Conservation (phyloP, 2,329 filamentous ascomycete species). For the Sclerotinia nivalis region DNA sequence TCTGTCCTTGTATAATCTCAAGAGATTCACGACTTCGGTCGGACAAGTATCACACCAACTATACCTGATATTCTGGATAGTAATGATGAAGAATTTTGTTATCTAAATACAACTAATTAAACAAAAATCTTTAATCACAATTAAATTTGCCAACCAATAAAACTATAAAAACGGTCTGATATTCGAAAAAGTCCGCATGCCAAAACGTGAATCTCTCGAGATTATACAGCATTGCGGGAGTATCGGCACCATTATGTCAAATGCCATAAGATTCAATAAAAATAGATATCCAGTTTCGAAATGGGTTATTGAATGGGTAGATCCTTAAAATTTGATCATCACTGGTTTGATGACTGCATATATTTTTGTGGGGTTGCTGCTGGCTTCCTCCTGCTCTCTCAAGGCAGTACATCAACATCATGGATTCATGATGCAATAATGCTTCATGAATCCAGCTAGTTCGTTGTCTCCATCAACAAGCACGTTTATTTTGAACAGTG, state of each 20-base stretch:
- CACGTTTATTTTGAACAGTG: neutral
- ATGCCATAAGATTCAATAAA: neutral
- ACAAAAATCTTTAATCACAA: too few relatives aligned
- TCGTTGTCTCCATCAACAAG: neutral
- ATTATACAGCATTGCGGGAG: neutral
- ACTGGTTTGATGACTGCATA: neutral
- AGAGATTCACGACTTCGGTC: too few relatives aligned
- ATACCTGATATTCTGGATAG: too few relatives aligned
- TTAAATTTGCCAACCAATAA: too few relatives aligned
- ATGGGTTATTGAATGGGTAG: neutral
- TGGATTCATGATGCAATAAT: neutral
- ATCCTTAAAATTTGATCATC: neutral
- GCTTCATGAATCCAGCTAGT: neutral
- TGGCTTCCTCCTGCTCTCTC: neutral
- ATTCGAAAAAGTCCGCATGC: too few relatives aligned
- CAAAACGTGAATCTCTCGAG: too few relatives aligned
- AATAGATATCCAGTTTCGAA: neutral
- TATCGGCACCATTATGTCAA: constrained; percentile 2
- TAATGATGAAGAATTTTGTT: too few relatives aligned
- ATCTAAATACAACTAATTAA: too few relatives aligned
- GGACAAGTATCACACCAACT: too few relatives aligned
- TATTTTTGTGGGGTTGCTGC: neutral
- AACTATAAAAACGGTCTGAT: too few relatives aligned
- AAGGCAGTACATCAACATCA: neutral
- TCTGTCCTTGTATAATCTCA: neutral